Evolutionary conservation across 169 alveolate genomes (phyloP).

Genomic region (Eimeria praecox): DNA sequence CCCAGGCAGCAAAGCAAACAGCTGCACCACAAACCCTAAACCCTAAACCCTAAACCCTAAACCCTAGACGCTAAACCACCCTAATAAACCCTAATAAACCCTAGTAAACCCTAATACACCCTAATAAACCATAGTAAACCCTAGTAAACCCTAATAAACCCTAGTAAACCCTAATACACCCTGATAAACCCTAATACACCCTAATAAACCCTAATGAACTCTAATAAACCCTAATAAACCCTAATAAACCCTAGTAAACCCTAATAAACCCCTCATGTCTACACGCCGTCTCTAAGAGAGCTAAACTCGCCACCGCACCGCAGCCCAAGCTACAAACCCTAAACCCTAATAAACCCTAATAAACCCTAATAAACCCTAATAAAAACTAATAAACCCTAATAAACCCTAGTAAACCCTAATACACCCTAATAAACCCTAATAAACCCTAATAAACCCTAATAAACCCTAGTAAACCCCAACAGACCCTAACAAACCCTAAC

Average conservation of each 20-base stretch:
- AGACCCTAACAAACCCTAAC: background rate
- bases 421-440: slow-evolving; percentile 5
- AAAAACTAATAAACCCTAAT: slow-evolving; percentile 5
- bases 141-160: no score
- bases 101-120: slow-evolving; percentile 2
- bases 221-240: no score
- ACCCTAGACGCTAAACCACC: background rate
- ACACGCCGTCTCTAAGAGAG: no score
- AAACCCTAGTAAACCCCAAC: slow-evolving; percentile 33
- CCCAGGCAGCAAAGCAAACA: slow-evolving; percentile 12
- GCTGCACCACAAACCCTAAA: slow-evolving; percentile 8
- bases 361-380: slow-evolving; percentile 10
- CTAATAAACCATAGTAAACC: no score
- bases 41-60: no score
- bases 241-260: no score
- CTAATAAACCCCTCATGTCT: no score
- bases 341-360: slow-evolving; percentile 13
- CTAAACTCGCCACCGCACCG: no score
- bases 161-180: no score
- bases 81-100: slow-evolving; percentile 13
- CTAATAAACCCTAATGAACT: no score
- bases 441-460: slow-evolving; percentile 13
- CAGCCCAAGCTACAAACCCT: slow-evolving; percentile 19
- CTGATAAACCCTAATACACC: no score
- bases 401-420: slow-evolving; percentile 13